A percentile compares a stretch with the other conserved stretches of the same genome.
Evolutionary conservation across 2,329 filamentous ascomycete genomes (phyloP).

Genomic region (Neophaeococcomyces mojaviensis): DNA sequence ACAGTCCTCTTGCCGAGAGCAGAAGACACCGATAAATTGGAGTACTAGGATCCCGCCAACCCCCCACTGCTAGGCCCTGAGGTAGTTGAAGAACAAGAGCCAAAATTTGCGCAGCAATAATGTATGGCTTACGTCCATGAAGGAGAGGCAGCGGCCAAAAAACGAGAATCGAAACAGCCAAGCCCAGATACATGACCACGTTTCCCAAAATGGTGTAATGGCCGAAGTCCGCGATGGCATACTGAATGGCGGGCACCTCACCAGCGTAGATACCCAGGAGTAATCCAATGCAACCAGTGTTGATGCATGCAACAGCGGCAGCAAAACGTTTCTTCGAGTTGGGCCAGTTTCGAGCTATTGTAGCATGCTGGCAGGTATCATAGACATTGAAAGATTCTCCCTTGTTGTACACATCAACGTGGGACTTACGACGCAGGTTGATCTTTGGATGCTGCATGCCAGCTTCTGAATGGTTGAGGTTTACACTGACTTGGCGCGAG

Average conservation of each 20-base stretch:
- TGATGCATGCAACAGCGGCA: conserved; percentile 62
- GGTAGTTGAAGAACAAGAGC: conserved; percentile 69
- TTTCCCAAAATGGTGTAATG: conserved; percentile 66
- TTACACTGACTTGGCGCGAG: conserved; percentile 15
- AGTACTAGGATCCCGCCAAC: conserved; percentile 49
- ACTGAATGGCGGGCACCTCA: conserved; percentile 71
- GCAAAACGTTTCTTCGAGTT: conserved; percentile 59
- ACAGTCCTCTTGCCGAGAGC: conserved; percentile 56
- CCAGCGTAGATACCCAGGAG: conserved; percentile 70
- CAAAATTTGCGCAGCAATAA: conserved; percentile 59
- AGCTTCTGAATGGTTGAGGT: conserved; percentile 8
- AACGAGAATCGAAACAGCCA: conserved; percentile 62
- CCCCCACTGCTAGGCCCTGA: conserved; percentile 60
- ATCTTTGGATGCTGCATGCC: conserved; percentile 11
- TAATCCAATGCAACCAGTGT: conserved; percentile 63
- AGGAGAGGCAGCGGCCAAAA: conserved; percentile 64
- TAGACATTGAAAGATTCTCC: conserved; percentile 33
- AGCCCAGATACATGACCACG: conserved; percentile 61
- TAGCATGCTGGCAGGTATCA: conserved; percentile 44
- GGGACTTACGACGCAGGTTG: conserved; percentile 15
- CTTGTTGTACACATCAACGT: conserved; percentile 22
- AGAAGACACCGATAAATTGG: conserved; percentile 53
- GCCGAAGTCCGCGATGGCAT: conserved; percentile 62
- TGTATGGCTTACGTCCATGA: conserved; percentile 70
- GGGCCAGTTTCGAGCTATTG: conserved; percentile 67